Base-by-base conservation (phyloP, 2,329 filamentous ascomycete genomes). In the Xylariaceae sp. region DNA sequence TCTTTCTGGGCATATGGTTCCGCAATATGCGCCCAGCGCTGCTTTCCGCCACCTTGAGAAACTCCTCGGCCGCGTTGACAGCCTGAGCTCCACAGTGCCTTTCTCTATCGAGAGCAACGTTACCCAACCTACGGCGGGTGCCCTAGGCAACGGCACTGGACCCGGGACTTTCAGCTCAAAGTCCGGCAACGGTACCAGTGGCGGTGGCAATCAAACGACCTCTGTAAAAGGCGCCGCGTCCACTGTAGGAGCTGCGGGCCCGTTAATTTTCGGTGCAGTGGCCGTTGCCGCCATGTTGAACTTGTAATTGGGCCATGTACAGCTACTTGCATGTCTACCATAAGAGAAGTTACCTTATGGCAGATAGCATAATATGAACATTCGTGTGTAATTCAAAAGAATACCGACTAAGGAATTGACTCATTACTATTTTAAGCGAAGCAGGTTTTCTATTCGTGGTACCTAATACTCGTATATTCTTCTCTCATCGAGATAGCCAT, bases 21-120 rank as follows among this genome's bases (percentile, higher is more conserved):
- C 85, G 0, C 83, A 89, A 70, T 91, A 89, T 64, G 81, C 84
- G 15, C 86, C 89, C 0, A 81, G 78, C 11, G 86, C 85, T 0
- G 81, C 86, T 0, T 91, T 89, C 67, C 76, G 89, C 27, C 86
- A 90, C 53, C 68, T 94, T 16, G 89, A 94, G 76, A 87, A 88
- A 64, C 69, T 94, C 62, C 76, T 95, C 1, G 90, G 90, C 0
- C 76, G 88, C 32, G 83, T 92, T 8, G 73, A 81, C 4, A 60
- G 58, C 43, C 41, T 70, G 33, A 67, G 60, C 51, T 64, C 62
- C 5, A 63, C 65, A 8, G 37, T 54, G 50, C 49, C 68, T 3
- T 70, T 70, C 54, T 54, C 63, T 23, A 66, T 48, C 47, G 65
- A 67, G 32, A 50, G 57, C 11, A 37, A 54, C 32, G 58, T 64